Percentiles rank a stretch among this genome's conserved stretches.
Evolutionary conservation across 345 rosid genomes (phyloP).

Genomic region (Populus deltoides): DNA sequence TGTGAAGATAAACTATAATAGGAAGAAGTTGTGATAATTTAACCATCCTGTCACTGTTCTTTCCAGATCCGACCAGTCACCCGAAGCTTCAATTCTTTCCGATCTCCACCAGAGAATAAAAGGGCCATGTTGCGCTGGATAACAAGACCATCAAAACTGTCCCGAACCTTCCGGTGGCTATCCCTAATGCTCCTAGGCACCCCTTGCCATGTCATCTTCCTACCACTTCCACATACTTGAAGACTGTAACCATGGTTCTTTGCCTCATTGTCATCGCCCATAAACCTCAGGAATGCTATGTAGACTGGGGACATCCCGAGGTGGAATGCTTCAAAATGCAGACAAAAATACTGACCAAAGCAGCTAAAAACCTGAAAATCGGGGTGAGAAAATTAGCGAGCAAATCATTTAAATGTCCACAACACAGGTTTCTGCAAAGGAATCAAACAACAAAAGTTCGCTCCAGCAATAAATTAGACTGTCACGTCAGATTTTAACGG

Average conservation of each 20-base stretch:
- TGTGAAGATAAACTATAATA: background rate
- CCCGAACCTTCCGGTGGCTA: constrained; percentile 74
- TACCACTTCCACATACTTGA: constrained; percentile 80
- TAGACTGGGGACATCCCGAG: constrained; percentile 76
- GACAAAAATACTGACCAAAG: constrained; percentile 76
- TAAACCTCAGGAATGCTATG: constrained; percentile 72
- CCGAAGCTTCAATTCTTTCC: constrained; percentile 74
- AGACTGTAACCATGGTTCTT: constrained; percentile 77
- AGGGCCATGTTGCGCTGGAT: constrained; percentile 81
- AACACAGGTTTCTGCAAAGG: background rate
- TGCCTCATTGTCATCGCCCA: constrained; percentile 79
- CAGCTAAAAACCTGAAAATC: constrained; percentile 63
- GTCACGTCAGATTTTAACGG: background rate
- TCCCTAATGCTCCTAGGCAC: constrained; percentile 80
- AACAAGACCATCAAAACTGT: constrained; percentile 76
- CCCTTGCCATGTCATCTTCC: constrained; percentile 78
- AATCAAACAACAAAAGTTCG: background rate
- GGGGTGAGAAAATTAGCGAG: background rate
- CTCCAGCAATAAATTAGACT: background rate
- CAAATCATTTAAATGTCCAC: background rate
- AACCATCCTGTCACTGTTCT: constrained; percentile 45
- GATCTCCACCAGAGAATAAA: constrained; percentile 76
- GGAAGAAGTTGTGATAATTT: background rate
- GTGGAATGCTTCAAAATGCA: constrained; percentile 81
- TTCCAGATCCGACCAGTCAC: constrained; percentile 86